Conservation (phyloP, 192 early-diverging fungal genomes). For the Backusella westeae region DNA sequence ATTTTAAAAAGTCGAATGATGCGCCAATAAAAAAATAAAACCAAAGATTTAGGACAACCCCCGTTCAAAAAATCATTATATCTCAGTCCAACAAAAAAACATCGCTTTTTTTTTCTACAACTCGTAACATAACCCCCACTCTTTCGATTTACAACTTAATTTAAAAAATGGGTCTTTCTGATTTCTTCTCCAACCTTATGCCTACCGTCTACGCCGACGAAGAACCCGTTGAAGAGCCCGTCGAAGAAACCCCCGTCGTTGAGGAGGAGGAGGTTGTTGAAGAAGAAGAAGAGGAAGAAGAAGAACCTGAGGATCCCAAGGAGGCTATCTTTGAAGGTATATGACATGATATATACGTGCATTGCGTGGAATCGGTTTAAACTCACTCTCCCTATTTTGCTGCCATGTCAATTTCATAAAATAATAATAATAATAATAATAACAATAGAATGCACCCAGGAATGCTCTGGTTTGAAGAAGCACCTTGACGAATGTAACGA, state of each 20-base stretch:
- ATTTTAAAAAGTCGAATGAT: not conserved
- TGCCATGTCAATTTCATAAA: not conserved
- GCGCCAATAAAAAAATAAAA: not conserved
- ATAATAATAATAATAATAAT: not conserved
- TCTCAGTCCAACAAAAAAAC: constrained; percentile 1
- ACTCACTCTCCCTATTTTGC: not conserved
- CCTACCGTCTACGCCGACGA: constrained; percentile 68
- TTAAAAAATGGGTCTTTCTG: constrained; percentile 33
- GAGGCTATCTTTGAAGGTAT: constrained; percentile 58
- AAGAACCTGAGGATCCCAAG: constrained; percentile 61
- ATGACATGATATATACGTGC: not conserved
- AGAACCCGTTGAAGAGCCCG: constrained; percentile 39
- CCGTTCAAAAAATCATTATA: constrained; percentile 4
- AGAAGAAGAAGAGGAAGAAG: constrained; percentile 40
- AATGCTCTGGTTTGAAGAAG: constrained; percentile 71
- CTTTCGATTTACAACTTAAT: constrained; percentile 8
- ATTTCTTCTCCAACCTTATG: constrained; percentile 42
- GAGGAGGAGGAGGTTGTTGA: constrained; percentile 41
- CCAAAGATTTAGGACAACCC: not conserved
- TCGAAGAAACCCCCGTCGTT: constrained; percentile 26
- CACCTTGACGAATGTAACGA: constrained; percentile 74
- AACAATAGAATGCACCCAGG: constrained; percentile 57
- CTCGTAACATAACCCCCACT: constrained; percentile 15
- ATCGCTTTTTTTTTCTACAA: not conserved
- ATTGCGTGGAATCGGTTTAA: not conserved